Evolutionary conservation across 2,329 filamentous ascomycete species (phyloP), one percentile per base, ranked within the genome.

Genomic region (Iodosphaeria phyllophila): DNA sequence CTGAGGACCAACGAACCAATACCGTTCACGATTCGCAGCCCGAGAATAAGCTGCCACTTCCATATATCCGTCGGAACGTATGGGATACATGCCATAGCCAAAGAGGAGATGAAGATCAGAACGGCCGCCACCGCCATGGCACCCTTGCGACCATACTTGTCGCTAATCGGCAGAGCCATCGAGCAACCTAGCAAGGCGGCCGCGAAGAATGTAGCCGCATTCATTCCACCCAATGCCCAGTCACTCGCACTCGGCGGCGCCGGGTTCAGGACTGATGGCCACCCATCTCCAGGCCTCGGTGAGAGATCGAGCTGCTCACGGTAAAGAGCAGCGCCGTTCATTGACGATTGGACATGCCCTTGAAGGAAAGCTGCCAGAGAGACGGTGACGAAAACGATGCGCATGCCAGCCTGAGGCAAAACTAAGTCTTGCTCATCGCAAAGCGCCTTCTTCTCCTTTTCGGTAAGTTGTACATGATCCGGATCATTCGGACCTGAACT

Each of bases 361-460:
- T 57, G 54, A 0, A 57, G 35, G 21, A 57, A 48, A 0, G 53
- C 54, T 0, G 54, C 52, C 3, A 56, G 39, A 3, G 52, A 54
- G 8, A 58, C 53, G 2, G 51, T 54, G 16, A 50, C 31, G 19
- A 55, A 46, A 25, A 57, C 52, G 8, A 46, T 38, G 10, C 42
- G 30, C 46, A 56, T 56, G 3, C 46, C 44, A 22, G 35, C 37
- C 19, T 56, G 45, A 7, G 50, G 50, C 19, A 54, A 51, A 0
- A 51, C 35, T 1, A 41, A 37, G 24, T 56, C 50, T 16, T 42
- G 45, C 32, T 57, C 53, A 2, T 40, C 37, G 8, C 36, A 36
- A 14, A 57, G 40, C 0, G 50, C 51, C 3, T 21, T 6, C 22
- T 50, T 55, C 34, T 58, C 52, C 6, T 49, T 38, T 1, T 27